Percentiles rank a stretch among this genome's conserved stretches.
phyloP scores from a whole-genome alignment of 2,329 filamentous ascomycete species.

The Trichothecium roseum region DNA sequence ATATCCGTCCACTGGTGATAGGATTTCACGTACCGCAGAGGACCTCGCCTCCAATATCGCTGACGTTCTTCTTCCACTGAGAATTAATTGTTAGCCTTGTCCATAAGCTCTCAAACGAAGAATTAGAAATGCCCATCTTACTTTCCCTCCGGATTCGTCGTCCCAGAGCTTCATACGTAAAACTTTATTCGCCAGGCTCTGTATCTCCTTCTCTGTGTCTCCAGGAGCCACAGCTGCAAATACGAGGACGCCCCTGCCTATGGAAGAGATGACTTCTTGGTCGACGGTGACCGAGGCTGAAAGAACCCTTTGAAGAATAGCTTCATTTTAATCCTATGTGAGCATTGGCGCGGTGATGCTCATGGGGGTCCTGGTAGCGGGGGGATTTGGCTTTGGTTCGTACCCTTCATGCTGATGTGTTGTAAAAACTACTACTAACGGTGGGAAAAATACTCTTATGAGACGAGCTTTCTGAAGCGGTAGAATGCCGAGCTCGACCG shows the following conservation, averaged over 20 bases:
- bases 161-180: slow-evolving; percentile 90
- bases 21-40: slow-evolving; percentile 61
- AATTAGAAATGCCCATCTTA: slow-evolving; percentile 22
- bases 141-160: slow-evolving; percentile 59
- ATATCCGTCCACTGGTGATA: neutral
- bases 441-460: too few species aligned
- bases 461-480: too few species aligned
- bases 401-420: slow-evolving; percentile 5
- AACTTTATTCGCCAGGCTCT: slow-evolving; percentile 74
- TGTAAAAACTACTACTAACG: too few species aligned
- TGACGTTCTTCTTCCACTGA: slow-evolving; percentile 87
- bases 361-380: neutral
- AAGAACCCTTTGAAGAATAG: slow-evolving; percentile 84
- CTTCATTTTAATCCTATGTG: slow-evolving; percentile 31
- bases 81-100: slow-evolving; percentile 4
- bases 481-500: too few species aligned
- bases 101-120: too few species aligned
- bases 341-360: neutral
- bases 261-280: slow-evolving; percentile 78
- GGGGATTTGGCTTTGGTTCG: neutral
- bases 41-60: slow-evolving; percentile 82
- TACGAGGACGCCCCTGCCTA: slow-evolving; percentile 81
- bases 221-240: slow-evolving; percentile 85
- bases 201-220: slow-evolving; percentile 81
- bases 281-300: slow-evolving; percentile 95